Conservation (phyloP, 345 rosid genomes). For the Geranium brycei region DNA sequence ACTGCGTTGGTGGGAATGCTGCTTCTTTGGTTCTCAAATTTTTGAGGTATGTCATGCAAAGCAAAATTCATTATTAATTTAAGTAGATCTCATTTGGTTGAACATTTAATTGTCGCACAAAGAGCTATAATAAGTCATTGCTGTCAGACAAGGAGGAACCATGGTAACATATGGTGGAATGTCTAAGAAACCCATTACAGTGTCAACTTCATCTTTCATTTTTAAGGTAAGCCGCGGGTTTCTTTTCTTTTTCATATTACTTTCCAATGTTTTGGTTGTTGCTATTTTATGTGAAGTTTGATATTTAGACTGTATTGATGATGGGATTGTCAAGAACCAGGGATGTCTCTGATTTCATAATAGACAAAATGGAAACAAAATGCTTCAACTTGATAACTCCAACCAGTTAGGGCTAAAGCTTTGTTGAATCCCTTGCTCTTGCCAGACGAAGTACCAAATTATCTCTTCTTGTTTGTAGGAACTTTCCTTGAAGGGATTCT, state of each 20-base stretch:
- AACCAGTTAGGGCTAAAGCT: not conserved
- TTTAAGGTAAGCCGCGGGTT: conserved; percentile 35
- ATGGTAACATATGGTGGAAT: conserved; percentile 95
- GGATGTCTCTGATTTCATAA: no score
- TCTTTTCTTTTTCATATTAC: not conserved
- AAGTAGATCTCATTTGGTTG: not conserved
- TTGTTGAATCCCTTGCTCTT: not conserved
- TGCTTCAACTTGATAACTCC: no score
- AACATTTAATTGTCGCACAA: not conserved
- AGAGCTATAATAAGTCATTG: conserved; percentile 6
- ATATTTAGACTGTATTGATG: not conserved
- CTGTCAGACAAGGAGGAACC: conserved; percentile 59
- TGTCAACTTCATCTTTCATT: conserved; percentile 70
- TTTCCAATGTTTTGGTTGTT: not conserved
- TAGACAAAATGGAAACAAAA: no score
- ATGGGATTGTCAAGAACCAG: no score
- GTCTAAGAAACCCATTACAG: conserved; percentile 77
- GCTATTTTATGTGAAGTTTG: not conserved
- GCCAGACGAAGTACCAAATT: not conserved
- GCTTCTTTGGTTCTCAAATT: conserved; percentile 72
- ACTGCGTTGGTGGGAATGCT: conserved; percentile 79
- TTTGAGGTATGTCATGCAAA: conserved; percentile 32
- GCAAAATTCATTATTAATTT: conserved; percentile 2
- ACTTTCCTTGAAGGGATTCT: conserved; percentile 77
- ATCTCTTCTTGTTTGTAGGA: conserved; percentile 30